A percentile compares a stretch with the other conserved stretches of the same genome.
Evolutionary conservation across 805 yeast genomes (phyloP).

Genomic region (Candida easanensis): DNA sequence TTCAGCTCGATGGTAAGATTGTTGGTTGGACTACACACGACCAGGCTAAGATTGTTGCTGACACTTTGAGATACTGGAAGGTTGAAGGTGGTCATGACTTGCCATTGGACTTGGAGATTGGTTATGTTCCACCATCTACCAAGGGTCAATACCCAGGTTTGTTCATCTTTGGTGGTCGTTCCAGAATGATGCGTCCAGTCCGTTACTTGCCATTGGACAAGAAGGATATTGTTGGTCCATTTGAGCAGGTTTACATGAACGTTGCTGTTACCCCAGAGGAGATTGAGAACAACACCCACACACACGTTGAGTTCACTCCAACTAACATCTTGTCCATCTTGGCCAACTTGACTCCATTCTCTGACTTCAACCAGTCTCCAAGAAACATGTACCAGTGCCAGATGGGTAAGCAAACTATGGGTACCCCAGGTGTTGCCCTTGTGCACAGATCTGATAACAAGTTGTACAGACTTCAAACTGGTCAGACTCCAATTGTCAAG

Average conservation of each 20-base stretch:
- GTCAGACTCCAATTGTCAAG: slow-evolving; percentile 96
- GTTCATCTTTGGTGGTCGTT: slow-evolving; percentile 83
- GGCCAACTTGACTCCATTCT: slow-evolving; percentile 96
- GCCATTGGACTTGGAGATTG: slow-evolving; percentile 87
- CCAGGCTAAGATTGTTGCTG: slow-evolving; percentile 83
- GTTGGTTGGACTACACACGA: slow-evolving; percentile 93
- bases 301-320: slow-evolving; percentile 94
- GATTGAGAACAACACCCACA: slow-evolving; percentile 74
- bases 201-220: slow-evolving; percentile 83
- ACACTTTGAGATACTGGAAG: slow-evolving; percentile 89
- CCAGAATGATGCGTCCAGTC: slow-evolving; percentile 96
- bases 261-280: slow-evolving; percentile 93
- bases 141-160: slow-evolving; percentile 98
- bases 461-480: slow-evolving; percentile 86
- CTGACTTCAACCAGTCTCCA: slow-evolving; percentile 98
- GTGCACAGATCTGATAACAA: slow-evolving; percentile 93
- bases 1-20: slow-evolving; percentile 88
- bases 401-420: slow-evolving; percentile 99
- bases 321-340: slow-evolving; percentile 91
- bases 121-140: slow-evolving; percentile 92
- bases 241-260: slow-evolving; percentile 96
- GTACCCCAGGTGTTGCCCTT: slow-evolving; percentile 97
- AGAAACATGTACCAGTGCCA: slow-evolving; percentile 99
- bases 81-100: slow-evolving; percentile 75
- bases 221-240: slow-evolving; percentile 90